phyloP scores from a whole-genome alignment of 257 asterid genomes.

The Petunia secreta region DNA sequence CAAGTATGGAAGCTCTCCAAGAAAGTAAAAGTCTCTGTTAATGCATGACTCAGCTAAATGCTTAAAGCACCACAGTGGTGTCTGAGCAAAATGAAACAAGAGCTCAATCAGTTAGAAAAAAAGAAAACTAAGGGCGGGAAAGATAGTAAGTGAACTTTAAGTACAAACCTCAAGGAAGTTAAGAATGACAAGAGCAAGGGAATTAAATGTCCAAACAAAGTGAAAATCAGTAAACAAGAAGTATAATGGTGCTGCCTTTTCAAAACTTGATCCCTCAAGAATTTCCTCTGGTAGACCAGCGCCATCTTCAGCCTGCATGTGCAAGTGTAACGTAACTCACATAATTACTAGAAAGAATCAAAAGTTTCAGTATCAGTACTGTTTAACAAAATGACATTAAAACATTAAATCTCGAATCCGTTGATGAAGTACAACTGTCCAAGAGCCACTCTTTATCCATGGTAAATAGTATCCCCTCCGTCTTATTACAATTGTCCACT shows the following conservation, averaged over 20 bases:
- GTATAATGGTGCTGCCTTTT: conserved; percentile 60
- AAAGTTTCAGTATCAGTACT: neutral
- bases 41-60: conserved; percentile 52
- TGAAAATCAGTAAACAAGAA: conserved; percentile 71
- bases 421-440: too few species aligned
- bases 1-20: conserved; percentile 85
- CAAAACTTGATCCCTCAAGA: conserved; percentile 78
- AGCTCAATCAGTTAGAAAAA: conserved; percentile 21
- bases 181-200: conserved; percentile 71
- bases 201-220: conserved; percentile 78
- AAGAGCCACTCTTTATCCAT: too few species aligned
- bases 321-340: neutral
- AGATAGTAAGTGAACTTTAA: neutral
- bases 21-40: conserved; percentile 69
- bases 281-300: conserved; percentile 93
- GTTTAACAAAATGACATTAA: neutral
- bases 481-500: too few species aligned
- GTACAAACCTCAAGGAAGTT: conserved; percentile 58
- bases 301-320: conserved; percentile 92
- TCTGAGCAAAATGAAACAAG: conserved; percentile 51
- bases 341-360: neutral
- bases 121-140: neutral
- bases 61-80: conserved; percentile 86
- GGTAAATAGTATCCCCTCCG: too few species aligned
- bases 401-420: too few species aligned